These are phyloP conservation scores for Dillenia suffruticosa DNA, from an alignment of 164 flowering plant species.

Conservation along the genomic window DNA sequence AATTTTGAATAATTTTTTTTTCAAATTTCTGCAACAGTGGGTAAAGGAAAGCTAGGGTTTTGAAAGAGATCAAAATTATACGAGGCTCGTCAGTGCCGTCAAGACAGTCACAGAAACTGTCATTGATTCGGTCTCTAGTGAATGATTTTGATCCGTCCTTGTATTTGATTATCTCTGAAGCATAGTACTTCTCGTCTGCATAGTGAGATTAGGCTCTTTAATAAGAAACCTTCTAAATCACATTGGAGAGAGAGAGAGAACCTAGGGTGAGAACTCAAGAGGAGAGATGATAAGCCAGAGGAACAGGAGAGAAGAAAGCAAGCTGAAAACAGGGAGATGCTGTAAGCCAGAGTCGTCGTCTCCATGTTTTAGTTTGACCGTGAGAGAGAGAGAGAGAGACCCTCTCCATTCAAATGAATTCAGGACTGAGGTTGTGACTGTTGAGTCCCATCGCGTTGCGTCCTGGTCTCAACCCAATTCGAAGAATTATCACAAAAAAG, in stretches of 20 bases:
- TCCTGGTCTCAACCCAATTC: no score
- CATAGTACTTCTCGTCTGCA: constrained; percentile 66
- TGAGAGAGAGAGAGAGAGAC: no score
- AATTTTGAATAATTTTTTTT: no score
- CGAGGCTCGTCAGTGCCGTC: constrained; percentile 95
- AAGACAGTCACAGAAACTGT: constrained; percentile 73
- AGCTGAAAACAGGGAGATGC: constrained; percentile 11
- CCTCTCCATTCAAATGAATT: no score
- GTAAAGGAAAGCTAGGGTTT: not conserved
- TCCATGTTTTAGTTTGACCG: no score
- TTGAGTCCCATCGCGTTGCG: no score
- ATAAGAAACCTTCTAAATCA: not conserved
- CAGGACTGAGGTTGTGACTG: no score
- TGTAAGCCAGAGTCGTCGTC: no score
- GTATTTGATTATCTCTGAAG: constrained; percentile 52
- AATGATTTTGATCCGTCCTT: constrained; percentile 71
- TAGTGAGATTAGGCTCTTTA: not conserved
- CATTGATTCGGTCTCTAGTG: constrained; percentile 58
- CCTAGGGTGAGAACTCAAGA: constrained; percentile 65
- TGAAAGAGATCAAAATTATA: constrained; percentile 8
- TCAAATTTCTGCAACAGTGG: no score
- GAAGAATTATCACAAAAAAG: no score
- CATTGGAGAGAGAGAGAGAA: constrained; percentile 8
- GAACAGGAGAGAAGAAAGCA: constrained; percentile 7
- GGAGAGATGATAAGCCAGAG: constrained; percentile 19